A percentile compares a stretch with the other conserved stretches of the same genome.
Conservation (phyloP, 1,139 yeast species). For the Kurtzmaniella quercitrusa region DNA sequence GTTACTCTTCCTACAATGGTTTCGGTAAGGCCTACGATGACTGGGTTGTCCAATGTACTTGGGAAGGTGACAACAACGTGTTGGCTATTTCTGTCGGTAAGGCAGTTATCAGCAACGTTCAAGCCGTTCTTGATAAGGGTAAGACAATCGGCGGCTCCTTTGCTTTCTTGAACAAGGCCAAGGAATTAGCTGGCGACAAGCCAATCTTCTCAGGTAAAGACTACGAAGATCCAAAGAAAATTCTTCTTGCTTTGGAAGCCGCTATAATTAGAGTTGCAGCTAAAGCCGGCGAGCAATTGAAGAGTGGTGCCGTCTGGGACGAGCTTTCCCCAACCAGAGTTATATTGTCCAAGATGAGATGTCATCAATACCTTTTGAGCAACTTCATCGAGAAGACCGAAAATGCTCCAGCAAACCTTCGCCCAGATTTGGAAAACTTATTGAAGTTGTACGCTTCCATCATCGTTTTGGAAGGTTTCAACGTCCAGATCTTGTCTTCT, state of each 20-base stretch:
- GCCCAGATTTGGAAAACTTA: conserved; percentile 19
- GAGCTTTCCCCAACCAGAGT: conserved; percentile 23
- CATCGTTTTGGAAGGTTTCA: conserved; percentile 56
- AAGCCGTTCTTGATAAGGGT: conserved; percentile 19
- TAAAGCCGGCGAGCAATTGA: conserved; percentile 13
- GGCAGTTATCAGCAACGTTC: conserved; percentile 24
- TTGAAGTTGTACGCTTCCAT: conserved; percentile 20
- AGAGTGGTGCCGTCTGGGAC: conserved; percentile 17
- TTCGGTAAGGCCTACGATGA: conserved; percentile 31
- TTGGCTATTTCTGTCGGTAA: conserved; percentile 29
- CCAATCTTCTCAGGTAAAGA: conserved; percentile 11
- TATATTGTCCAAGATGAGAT: conserved; percentile 21
- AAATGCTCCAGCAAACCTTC: conserved; percentile 14
- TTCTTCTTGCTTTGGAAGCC: conserved; percentile 16
- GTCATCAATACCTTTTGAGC: conserved; percentile 23
- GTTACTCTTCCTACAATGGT: conserved; percentile 29
- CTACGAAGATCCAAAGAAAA: conserved; percentile 13
- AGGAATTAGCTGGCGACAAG: conserved; percentile 14
- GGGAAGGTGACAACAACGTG: conserved; percentile 36
- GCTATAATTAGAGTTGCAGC: conserved; percentile 17
- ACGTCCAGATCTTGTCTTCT: conserved; percentile 63
- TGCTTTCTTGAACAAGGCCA: conserved; percentile 22
- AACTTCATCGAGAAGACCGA: conserved; percentile 17
- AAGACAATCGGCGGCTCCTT: conserved; percentile 23
- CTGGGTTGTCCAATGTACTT: conserved; percentile 35